These are phyloP conservation scores for Thelonectria olida DNA, from an alignment of 2,329 filamentous ascomycete species.

Conservation along the genomic window DNA sequence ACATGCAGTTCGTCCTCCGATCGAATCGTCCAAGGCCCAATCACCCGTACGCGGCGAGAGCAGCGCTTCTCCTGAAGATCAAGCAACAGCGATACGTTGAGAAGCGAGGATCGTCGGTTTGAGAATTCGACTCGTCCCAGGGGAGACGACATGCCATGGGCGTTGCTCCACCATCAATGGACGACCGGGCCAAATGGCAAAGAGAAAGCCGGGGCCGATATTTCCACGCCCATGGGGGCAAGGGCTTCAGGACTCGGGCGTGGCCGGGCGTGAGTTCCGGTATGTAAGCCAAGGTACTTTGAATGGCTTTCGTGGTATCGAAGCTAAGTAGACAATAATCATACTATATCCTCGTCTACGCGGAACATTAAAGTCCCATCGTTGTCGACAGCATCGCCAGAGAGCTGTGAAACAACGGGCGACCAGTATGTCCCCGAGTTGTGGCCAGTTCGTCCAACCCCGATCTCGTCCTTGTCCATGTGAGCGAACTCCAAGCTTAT, in stretches of 20 bases:
- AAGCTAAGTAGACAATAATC: background rate
- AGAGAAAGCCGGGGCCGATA: slow-evolving; percentile 3
- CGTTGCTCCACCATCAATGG: background rate
- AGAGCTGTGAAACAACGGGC: background rate
- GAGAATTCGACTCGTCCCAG: background rate
- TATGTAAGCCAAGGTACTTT: background rate
- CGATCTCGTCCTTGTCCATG: background rate
- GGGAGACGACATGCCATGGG: background rate
- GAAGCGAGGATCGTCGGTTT: background rate
- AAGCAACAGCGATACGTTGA: background rate
- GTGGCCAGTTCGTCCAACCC: background rate
- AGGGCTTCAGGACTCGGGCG: no score
- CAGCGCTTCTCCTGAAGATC: slow-evolving; percentile 16
- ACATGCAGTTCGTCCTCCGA: background rate
- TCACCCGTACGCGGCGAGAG: background rate
- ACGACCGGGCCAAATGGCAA: slow-evolving; percentile 2
- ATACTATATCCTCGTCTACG: background rate
- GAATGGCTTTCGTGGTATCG: background rate
- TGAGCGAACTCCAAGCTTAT: slow-evolving; percentile 1
- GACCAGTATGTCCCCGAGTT: background rate
- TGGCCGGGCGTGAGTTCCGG: no score
- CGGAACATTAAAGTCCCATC: background rate
- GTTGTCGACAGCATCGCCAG: background rate
- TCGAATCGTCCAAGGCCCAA: background rate
- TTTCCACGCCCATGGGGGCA: background rate